Percentiles rank a stretch among this genome's conserved stretches.
These are phyloP conservation scores for Nitzschia sp. DNA, from an alignment of 108 stramenopile genomes.

Conservation along the genomic window DNA sequence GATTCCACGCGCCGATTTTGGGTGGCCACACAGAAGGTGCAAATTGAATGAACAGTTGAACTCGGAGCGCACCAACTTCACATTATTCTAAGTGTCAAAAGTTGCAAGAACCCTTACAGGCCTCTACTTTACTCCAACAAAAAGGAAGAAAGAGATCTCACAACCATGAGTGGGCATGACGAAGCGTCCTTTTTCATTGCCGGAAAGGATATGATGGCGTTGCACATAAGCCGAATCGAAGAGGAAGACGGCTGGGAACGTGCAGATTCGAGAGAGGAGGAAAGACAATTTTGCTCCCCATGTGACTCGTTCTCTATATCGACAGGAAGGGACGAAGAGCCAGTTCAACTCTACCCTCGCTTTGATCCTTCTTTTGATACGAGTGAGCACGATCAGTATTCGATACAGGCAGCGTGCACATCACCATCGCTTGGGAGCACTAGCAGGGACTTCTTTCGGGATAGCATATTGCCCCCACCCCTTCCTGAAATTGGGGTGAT, in stretches of 20 bases:
- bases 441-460: constrained; percentile 1
- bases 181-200: background rate
- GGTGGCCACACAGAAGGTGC: no score
- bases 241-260: background rate
- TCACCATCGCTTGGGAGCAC: background rate
- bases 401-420: constrained; percentile 9
- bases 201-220: background rate
- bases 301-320: background rate
- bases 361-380: constrained; percentile 4
- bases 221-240: background rate
- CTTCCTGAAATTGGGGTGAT: background rate
- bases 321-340: constrained; percentile 6
- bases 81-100: no score
- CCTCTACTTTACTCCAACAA: no score
- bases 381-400: background rate
- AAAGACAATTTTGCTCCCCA: background rate
- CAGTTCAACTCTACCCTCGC: constrained; percentile 4
- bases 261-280: constrained; percentile 4
- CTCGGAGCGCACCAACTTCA: no score
- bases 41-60: no score
- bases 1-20: no score
- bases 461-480: background rate
- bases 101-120: no score
- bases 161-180: background rate
- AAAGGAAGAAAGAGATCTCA: no score